These are phyloP conservation scores for Xylariaceae sp. DNA, from an alignment of 2,329 filamentous ascomycete genomes.

Conservation along the genomic window DNA sequence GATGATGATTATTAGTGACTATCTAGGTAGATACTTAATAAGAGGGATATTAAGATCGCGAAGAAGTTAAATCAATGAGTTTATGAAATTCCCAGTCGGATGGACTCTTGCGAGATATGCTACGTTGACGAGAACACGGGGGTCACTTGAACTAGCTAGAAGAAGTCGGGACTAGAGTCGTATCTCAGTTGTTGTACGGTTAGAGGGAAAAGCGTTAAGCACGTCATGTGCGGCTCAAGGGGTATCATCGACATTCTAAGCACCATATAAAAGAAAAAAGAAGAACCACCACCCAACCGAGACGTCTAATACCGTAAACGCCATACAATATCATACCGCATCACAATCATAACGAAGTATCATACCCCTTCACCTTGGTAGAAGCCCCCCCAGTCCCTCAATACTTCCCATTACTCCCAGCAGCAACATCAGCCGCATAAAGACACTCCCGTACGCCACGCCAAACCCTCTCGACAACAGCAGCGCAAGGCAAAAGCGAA, in stretches of 20 bases:
- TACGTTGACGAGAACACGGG: not conserved
- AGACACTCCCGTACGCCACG: constrained; percentile 76
- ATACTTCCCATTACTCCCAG: constrained; percentile 4
- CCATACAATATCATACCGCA: not conserved
- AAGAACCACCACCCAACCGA: not conserved
- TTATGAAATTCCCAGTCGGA: constrained; percentile 5
- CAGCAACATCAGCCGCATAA: constrained; percentile 52
- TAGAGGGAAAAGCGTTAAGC: not conserved
- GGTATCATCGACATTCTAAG: constrained; percentile 14
- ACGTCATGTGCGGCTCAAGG: not conserved
- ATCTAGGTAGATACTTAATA: too few relatives aligned
- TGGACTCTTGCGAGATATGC: not conserved
- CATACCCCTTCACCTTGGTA: not conserved
- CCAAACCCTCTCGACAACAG: constrained; percentile 84
- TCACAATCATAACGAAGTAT: not conserved
- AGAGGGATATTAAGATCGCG: too few relatives aligned
- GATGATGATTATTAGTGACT: constrained; percentile 4
- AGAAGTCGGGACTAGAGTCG: not conserved
- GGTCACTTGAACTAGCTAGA: not conserved
- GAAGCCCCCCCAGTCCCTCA: not conserved
- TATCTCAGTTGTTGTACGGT: not conserved
- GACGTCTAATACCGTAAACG: not conserved
- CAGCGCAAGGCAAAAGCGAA: constrained; percentile 64
- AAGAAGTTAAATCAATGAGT: not conserved
- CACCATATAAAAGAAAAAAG: not conserved